Conservation (phyloP, 352 stramenopile species). For the Paralagenidium karlingii region DNA sequence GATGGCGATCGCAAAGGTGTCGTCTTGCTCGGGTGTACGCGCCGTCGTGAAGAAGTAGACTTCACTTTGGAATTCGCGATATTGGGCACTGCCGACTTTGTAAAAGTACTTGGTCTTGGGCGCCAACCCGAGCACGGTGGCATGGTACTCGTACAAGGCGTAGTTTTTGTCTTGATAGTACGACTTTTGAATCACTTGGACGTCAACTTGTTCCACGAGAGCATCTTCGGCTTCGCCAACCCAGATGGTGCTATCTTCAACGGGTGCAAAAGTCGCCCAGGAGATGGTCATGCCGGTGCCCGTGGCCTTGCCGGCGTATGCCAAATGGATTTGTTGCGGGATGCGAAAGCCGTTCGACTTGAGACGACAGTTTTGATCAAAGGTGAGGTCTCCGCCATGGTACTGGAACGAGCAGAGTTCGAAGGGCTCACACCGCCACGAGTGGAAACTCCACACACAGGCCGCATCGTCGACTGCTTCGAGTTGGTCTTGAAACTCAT, state of each 20-base stretch:
- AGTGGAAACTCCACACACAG: slow-evolving; percentile 3
- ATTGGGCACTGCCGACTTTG: slow-evolving; percentile 7
- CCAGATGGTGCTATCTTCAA: slow-evolving; percentile 8
- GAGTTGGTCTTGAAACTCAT: too few relatives aligned
- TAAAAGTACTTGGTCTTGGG: slow-evolving; percentile 15
- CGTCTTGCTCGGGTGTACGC: slow-evolving; percentile 1
- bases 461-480: slow-evolving; percentile 2
- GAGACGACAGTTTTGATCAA: slow-evolving; percentile 10
- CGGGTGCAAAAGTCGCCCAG: slow-evolving; percentile 9
- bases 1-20: slow-evolving; percentile 6
- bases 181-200: slow-evolving; percentile 6
- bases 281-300: slow-evolving; percentile 16
- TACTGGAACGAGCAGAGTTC: slow-evolving; percentile 11
- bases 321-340: slow-evolving; percentile 16
- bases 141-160: slow-evolving; percentile 11
- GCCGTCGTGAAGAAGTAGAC: slow-evolving; percentile 10
- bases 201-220: background rate
- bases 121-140: slow-evolving; percentile 6
- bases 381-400: slow-evolving; percentile 9
- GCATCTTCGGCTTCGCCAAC: slow-evolving; percentile 1
- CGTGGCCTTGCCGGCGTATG: slow-evolving; percentile 7
- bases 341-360: slow-evolving; percentile 1
- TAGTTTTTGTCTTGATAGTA: slow-evolving; percentile 13
- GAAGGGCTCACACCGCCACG: slow-evolving; percentile 3
- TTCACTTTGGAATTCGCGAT: slow-evolving; percentile 1